Evolutionary conservation across 441 rosid species (phyloP).

Genomic region (Geranium incanum): DNA sequence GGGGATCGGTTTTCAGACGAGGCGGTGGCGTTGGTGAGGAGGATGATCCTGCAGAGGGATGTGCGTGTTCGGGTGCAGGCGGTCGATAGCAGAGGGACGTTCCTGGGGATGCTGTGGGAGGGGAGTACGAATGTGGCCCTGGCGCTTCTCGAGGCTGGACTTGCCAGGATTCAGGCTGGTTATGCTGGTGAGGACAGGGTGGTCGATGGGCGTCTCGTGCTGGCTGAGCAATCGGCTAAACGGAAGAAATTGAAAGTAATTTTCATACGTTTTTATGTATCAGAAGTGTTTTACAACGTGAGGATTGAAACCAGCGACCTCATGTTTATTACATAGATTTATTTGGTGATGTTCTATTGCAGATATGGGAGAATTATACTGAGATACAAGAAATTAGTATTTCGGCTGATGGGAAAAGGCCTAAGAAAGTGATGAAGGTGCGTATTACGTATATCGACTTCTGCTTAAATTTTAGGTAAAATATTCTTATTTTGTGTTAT

Average conservation of each 20-base stretch:
- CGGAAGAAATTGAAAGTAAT: not conserved
- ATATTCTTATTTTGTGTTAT: no score
- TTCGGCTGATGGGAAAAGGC: not conserved
- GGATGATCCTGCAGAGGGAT: not conserved
- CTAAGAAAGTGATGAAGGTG: not conserved
- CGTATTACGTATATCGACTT: not conserved
- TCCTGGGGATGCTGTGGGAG: not conserved
- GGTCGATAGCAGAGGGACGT: conserved; percentile 1
- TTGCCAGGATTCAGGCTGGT: not conserved
- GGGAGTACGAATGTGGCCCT: not conserved
- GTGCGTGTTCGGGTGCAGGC: not conserved
- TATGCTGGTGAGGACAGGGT: not conserved
- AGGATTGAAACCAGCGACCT: not conserved
- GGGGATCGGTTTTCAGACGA: not conserved
- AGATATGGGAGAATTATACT: not conserved
- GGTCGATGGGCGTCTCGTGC: not conserved
- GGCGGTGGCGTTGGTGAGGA: not conserved
- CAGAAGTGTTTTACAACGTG: not conserved
- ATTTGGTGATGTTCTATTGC: not conserved
- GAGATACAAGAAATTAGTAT: not conserved
- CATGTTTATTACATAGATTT: no score
- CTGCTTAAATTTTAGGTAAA: no score
- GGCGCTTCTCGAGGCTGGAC: not conserved
- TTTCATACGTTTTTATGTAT: not conserved
- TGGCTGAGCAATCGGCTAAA: not conserved